phyloP scores from a whole-genome alignment of 805 yeast species.

The Isabelozyma rhagii region DNA sequence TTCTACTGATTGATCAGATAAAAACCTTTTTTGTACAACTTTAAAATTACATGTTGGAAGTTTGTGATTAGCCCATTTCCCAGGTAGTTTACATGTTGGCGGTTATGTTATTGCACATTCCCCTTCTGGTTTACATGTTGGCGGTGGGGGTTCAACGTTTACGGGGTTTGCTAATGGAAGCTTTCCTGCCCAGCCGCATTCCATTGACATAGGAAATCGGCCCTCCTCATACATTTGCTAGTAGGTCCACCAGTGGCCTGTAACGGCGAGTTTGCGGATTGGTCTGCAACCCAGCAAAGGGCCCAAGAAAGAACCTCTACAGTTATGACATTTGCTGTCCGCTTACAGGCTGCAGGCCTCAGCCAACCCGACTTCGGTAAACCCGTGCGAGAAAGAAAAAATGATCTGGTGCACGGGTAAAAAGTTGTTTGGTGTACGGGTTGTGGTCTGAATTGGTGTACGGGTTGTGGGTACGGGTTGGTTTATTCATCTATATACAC shows the following conservation, averaged over 20 bases:
- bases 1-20: slow-evolving; percentile 10
- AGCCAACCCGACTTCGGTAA: background rate
- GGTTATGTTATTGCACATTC: too few relatives aligned
- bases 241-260: too few relatives aligned
- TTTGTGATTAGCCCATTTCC: background rate
- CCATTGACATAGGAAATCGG: too few relatives aligned
- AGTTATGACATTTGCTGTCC: background rate
- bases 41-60: background rate
- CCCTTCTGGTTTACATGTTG: too few relatives aligned
- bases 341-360: background rate
- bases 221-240: too few relatives aligned
- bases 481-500: background rate
- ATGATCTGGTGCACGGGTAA: background rate
- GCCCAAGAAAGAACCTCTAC: background rate
- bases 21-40: slow-evolving; percentile 4
- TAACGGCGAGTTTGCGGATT: too few relatives aligned
- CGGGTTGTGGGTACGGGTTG: background rate
- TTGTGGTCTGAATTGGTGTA: background rate
- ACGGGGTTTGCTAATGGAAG: too few relatives aligned
- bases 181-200: too few relatives aligned
- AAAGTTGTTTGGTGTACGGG: background rate
- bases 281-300: background rate
- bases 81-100: background rate
- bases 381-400: background rate
- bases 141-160: too few relatives aligned